phyloP scores from a whole-genome alignment of 352 stramenopile species.

The Phytopythium litorale region DNA sequence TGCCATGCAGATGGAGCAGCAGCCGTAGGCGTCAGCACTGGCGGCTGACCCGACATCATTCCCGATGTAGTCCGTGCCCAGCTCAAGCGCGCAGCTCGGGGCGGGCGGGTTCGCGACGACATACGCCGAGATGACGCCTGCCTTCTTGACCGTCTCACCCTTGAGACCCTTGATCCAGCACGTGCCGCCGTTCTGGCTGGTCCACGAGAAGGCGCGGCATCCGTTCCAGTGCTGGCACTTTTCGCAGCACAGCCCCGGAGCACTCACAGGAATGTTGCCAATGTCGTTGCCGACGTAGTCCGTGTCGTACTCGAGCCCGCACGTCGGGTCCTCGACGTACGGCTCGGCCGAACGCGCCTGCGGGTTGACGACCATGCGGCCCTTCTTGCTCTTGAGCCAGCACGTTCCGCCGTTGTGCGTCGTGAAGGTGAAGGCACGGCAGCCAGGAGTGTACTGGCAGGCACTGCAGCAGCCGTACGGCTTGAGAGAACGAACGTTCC shows the following conservation, averaged over 20 bases:
- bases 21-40: constrained; percentile 10
- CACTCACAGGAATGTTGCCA: constrained; percentile 11
- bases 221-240: constrained; percentile 11
- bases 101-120: constrained; percentile 14
- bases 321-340: constrained; percentile 10
- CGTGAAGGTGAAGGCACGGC: constrained; percentile 37
- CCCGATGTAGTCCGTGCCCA: constrained; percentile 18
- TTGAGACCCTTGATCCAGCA: constrained; percentile 35
- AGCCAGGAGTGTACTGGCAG: constrained; percentile 16
- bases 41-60: constrained; percentile 25
- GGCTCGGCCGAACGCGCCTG: constrained; percentile 20
- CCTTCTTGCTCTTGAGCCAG: constrained; percentile 30
- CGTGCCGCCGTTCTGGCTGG: constrained; percentile 12
- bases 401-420: constrained; percentile 16
- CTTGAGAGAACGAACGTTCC: no score
- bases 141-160: constrained; percentile 17
- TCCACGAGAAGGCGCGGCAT: constrained; percentile 40
- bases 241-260: constrained; percentile 15
- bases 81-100: constrained; percentile 23
- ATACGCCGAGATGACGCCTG: constrained; percentile 7
- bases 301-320: constrained; percentile 17
- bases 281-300: constrained; percentile 28
- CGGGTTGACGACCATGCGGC: constrained; percentile 16
- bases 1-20: constrained; percentile 16
- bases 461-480: constrained; percentile 12